These are phyloP conservation scores for Halteria grandinella DNA, from an alignment of 73 alveolate genomes.

Conservation along the genomic window DNA sequence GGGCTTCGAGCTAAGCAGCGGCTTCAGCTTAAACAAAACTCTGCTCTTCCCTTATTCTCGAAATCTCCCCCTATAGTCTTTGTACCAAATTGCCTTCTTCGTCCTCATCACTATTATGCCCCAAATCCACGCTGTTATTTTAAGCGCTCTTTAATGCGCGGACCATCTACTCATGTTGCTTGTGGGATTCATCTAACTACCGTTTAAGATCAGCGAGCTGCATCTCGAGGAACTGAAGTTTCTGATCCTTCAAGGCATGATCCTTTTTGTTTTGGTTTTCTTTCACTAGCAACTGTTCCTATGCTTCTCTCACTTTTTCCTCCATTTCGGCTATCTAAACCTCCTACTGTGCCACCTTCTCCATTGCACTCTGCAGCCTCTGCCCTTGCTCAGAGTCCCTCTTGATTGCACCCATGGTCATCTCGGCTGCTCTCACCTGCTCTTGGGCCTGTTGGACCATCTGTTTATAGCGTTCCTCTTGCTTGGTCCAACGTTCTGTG, in stretches of 20 bases:
- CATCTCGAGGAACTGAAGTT: conserved; percentile 54
- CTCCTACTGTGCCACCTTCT: conserved; percentile 8
- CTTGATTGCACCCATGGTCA: conserved; percentile 17
- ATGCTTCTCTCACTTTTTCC: background rate
- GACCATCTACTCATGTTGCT: conserved; percentile 62
- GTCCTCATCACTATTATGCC: conserved; percentile 22
- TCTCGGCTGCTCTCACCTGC: conserved; percentile 13
- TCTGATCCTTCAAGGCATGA: conserved; percentile 50
- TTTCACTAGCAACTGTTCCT: conserved; percentile 2
- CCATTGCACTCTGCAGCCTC: conserved; percentile 1
- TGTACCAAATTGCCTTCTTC: conserved; percentile 18
- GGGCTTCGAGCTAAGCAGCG: no score
- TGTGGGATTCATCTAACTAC: conserved; percentile 59
- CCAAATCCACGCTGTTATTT: conserved; percentile 43
- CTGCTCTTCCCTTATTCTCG: conserved; percentile 43
- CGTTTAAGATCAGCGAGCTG: conserved; percentile 46
- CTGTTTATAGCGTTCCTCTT: conserved; percentile 29
- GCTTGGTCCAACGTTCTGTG: background rate
- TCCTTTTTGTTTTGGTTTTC: conserved; percentile 61
- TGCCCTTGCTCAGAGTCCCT: background rate
- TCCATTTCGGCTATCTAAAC: background rate
- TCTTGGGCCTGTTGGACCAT: background rate
- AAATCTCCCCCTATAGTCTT: conserved; percentile 15
- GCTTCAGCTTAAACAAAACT: conserved; percentile 32
- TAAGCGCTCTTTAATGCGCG: conserved; percentile 50